Percentiles rank a stretch among this genome's conserved stretches.
Evolutionary conservation across 805 yeast genomes (phyloP).

Genomic region (Debaryomyces castellii): DNA sequence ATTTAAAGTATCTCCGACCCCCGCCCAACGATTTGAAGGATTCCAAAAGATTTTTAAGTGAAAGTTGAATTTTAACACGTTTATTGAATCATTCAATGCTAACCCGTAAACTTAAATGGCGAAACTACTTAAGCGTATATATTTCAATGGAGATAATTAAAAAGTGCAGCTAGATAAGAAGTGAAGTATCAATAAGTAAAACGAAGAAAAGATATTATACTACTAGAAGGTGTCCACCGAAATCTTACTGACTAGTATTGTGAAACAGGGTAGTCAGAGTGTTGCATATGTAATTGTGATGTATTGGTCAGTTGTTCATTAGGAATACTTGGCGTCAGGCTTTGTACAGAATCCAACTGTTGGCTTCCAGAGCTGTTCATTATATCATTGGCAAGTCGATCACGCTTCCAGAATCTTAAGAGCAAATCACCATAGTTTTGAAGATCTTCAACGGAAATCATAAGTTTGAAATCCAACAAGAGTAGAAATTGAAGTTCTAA

Average conservation of each 20-base stretch:
- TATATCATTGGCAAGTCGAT: conserved; percentile 48
- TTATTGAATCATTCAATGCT: background rate
- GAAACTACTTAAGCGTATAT: background rate
- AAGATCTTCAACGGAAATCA: conserved; percentile 87
- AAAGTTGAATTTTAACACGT: background rate
- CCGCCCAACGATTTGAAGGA: too few species aligned
- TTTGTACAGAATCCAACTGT: conserved; percentile 3
- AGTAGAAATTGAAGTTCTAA: conserved; percentile 86
- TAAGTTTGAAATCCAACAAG: conserved; percentile 78
- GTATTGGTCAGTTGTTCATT: background rate
- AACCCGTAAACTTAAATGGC: background rate
- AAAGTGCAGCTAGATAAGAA: background rate
- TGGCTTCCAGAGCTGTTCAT: conserved; percentile 12
- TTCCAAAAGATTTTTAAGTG: background rate
- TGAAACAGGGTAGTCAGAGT: background rate
- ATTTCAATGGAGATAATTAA: background rate
- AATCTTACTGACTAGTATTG: background rate
- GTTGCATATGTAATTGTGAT: background rate
- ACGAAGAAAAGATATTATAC: background rate
- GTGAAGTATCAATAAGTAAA: background rate
- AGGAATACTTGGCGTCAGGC: background rate
- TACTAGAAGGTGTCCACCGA: background rate
- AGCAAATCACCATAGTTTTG: conserved; percentile 87
- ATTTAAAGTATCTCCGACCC: too few species aligned
- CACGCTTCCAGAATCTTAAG: conserved; percentile 80